phyloP scores from a whole-genome alignment of 2,329 filamentous ascomycete genomes.

The Aspergillus eucalypticola region DNA sequence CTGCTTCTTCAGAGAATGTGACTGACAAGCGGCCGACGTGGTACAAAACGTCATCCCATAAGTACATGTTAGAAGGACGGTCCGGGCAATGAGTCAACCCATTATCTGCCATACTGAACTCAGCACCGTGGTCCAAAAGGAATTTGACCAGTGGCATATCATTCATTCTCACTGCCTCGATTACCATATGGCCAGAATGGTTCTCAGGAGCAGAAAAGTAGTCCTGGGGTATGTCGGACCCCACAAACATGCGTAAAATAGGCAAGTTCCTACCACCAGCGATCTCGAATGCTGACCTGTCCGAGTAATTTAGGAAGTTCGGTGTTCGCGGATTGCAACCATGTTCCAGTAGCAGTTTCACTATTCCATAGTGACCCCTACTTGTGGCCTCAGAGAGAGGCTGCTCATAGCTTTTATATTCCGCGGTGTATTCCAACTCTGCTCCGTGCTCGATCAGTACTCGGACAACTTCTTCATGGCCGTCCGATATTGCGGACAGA shows the following conservation, averaged over 20 bases:
- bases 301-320: background rate
- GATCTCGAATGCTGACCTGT: background rate
- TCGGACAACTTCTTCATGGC: background rate
- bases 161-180: background rate
- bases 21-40: background rate
- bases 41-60: background rate
- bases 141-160: background rate
- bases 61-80: no score
- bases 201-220: background rate
- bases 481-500: background rate
- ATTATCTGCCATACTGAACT: background rate
- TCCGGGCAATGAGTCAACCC: no score
- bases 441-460: background rate
- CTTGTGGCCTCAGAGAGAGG: background rate
- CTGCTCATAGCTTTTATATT: background rate
- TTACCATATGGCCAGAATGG: background rate
- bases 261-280: background rate
- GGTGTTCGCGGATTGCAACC: background rate
- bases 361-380: background rate
- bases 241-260: background rate
- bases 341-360: background rate
- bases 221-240: background rate
- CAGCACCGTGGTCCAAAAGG: background rate
- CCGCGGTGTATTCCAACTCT: background rate
- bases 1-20: background rate